Evolutionary conservation across 192 early-diverging fungal species (phyloP).

Genomic region (Coemansia guatemalensis): DNA sequence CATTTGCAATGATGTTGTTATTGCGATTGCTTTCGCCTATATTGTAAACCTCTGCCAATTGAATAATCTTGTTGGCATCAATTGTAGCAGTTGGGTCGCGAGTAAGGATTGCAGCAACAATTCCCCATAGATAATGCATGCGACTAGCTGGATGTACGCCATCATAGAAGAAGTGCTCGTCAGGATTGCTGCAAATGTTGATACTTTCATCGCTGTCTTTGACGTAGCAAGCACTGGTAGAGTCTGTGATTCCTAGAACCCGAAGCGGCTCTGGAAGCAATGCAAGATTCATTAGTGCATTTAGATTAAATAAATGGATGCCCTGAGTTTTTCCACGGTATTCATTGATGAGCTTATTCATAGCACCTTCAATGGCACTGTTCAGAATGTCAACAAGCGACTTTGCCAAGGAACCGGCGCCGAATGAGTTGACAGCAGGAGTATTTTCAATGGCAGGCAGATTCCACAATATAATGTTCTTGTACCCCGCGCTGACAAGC

Average conservation of each 20-base stretch:
- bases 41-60: conserved; percentile 11
- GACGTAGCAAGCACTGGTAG: conserved; percentile 26
- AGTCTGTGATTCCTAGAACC: conserved; percentile 31
- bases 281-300: conserved; percentile 22
- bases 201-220: conserved; percentile 12
- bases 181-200: conserved; percentile 40
- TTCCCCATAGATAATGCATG: conserved; percentile 50
- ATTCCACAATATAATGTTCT: conserved; percentile 48
- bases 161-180: conserved; percentile 48
- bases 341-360: conserved; percentile 1
- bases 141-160: conserved; percentile 43
- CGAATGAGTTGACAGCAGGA: conserved; percentile 14
- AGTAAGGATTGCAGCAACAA: conserved; percentile 35
- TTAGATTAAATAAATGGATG: conserved; percentile 33
- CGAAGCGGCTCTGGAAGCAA: conserved; percentile 24
- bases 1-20: conserved; percentile 38
- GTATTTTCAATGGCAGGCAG: conserved; percentile 36
- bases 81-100: conserved; percentile 26
- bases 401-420: conserved; percentile 11
- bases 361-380: conserved; percentile 14
- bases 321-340: conserved; percentile 14
- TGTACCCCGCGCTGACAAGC: conserved; percentile 39
- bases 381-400: conserved; percentile 28
- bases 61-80: conserved; percentile 18
- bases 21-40: conserved; percentile 35